Base-by-base conservation (phyloP, 352 stramenopile species). In the Phytophthora crassamura region DNA sequence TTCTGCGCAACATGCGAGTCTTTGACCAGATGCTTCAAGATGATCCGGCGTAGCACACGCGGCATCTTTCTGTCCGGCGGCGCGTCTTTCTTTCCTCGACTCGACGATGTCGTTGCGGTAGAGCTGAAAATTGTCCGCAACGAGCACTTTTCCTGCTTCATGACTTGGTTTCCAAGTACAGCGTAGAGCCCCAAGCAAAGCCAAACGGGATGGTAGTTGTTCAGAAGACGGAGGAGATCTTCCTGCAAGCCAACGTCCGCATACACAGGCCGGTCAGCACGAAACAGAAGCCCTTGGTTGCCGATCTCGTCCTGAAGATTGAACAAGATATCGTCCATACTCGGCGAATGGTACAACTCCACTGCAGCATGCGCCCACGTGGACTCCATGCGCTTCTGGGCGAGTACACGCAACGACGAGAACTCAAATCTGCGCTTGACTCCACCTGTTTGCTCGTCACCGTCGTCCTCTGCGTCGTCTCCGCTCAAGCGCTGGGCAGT, bases 191-290 rank as follows among this genome's bases (percentile, higher is more conserved):
- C 93, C 7, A 98, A 66, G 30, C 86, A 86, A 15, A 98, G 80
- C 93, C 93, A 98, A 5, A 94, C 82, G 1, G 88, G 90, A 33
- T 97, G 82, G 61, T 98, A 98, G 9, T 91, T 95, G 42, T 97
- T 94, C 22, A 98, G 66, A 3, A 98, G 69, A 15, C 69, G 64
- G 5, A 97, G 74, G 4, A 98, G 60, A n/a, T 97, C 78, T 36
- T 91, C 70, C 45, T 97, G 81, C 2, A 98, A 72, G 0, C 86
- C 91, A 25, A 98, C 75, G 41, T 98, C 93, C 4, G 86, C 91
- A 70, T 97, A 94, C 32, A 98, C 80, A 35, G 95, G 90, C 6
- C 91, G 85, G 51, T 98, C 93, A 0, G 68, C 66, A 3, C 95
- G 84, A 48, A 97, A 91, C 11, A 79, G 60, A n/a, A 98, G 74